Percentiles rank a stretch among this genome's conserved stretches.
phyloP scores from a whole-genome alignment of 23 red algal genomes.

The Chondrus crispus region DNA sequence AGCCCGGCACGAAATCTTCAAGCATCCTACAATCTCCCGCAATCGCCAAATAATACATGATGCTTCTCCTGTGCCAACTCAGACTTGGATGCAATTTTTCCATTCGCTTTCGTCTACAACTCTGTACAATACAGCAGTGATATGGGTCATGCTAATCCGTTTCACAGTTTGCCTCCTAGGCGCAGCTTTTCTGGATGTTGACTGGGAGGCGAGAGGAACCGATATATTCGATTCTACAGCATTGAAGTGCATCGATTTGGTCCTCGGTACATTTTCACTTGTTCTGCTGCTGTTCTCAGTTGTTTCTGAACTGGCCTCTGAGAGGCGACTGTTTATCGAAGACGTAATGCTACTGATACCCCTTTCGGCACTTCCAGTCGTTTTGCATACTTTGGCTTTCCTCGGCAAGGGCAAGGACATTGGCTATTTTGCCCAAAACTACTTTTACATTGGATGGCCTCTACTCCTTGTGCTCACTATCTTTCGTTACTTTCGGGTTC shows the following conservation, averaged over 20 bases:
- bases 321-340: constrained; percentile 4
- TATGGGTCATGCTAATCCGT: constrained; percentile 10
- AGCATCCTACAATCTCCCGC: no score
- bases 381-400: neutral
- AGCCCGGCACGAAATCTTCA: no score
- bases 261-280: neutral
- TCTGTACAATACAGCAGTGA: constrained; percentile 8
- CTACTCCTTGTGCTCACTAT: constrained; percentile 5
- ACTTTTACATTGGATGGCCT: constrained; percentile 31
- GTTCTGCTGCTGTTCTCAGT: neutral
- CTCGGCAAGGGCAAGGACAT: neutral
- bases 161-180: neutral
- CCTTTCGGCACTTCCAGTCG: neutral
- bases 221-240: neutral
- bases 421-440: neutral
- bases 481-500: constrained; percentile 36
- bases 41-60: no score
- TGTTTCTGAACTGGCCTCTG: neutral
- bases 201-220: neutral
- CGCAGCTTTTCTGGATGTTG: neutral
- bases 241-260: neutral
- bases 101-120: neutral
- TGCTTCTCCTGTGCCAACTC: constrained; percentile 6
- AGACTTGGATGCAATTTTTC: constrained; percentile 25
- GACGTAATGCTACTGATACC: constrained; percentile 34